Percentiles rank a stretch among this genome's conserved stretches.
These are phyloP conservation scores for Cardamine resedifolia DNA, from an alignment of 345 rosid genomes.

Conservation along the genomic window DNA sequence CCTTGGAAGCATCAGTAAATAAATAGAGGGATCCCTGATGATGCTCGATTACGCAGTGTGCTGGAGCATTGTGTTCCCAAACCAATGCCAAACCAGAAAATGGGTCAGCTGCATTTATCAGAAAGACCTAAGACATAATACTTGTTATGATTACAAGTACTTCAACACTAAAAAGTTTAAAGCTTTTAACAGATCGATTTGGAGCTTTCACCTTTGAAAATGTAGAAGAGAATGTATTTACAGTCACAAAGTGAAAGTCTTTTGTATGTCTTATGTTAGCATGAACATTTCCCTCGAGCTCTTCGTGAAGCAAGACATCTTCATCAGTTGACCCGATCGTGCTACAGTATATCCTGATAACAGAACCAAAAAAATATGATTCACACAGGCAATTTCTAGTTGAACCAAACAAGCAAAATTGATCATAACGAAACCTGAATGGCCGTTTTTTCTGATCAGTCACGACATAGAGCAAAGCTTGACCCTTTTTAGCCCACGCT, in stretches of 20 bases:
- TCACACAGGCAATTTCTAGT: constrained; percentile 13
- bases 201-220: constrained; percentile 66
- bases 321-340: constrained; percentile 89
- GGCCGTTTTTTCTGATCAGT: constrained; percentile 89
- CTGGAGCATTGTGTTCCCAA: constrained; percentile 85
- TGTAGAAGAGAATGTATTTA: constrained; percentile 65
- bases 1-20: constrained; percentile 78
- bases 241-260: constrained; percentile 72
- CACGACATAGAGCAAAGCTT: constrained; percentile 81
- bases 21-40: constrained; percentile 80
- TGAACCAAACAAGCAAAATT: constrained; percentile 12
- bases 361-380: not conserved
- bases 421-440: constrained; percentile 46
- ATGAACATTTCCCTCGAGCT: constrained; percentile 62
- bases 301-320: constrained; percentile 80
- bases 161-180: not conserved
- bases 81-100: constrained; percentile 67
- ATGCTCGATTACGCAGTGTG: constrained; percentile 90
- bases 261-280: constrained; percentile 76
- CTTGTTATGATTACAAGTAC: constrained; percentile 27
- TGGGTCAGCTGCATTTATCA: constrained; percentile 92
- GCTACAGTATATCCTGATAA: constrained; percentile 70
- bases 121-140: constrained; percentile 78
- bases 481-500: constrained; percentile 91
- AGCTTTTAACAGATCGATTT: not conserved